Conservation (phyloP, 192 early-diverging fungal species). For the Phycomyces blakesleeanus region DNA sequence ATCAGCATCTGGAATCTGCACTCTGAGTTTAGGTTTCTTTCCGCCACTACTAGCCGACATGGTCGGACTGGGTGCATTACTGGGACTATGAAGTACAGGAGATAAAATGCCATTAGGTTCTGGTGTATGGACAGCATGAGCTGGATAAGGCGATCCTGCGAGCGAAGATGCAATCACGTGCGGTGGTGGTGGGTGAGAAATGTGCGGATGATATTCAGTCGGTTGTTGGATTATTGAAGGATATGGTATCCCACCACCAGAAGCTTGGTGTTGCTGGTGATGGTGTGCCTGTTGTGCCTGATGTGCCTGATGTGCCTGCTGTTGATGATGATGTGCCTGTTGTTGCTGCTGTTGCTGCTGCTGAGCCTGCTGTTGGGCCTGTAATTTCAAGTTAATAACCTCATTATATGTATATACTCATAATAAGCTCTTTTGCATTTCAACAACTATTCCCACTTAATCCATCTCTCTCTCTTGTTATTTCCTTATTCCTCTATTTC, state of each 20-base stretch:
- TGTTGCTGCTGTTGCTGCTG: slow-evolving; percentile 10
- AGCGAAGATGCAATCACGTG: neutral
- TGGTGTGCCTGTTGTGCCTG: slow-evolving; percentile 3
- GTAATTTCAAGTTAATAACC: neutral
- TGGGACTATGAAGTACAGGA: neutral
- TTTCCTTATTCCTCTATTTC: neutral
- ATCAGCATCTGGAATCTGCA: slow-evolving; percentile 42
- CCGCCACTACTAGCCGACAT: slow-evolving; percentile 28
- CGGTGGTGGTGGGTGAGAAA: slow-evolving; percentile 1
- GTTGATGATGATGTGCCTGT: slow-evolving; percentile 27
- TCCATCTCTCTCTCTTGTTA: neutral
- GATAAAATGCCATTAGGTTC: neutral
- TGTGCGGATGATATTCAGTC: neutral
- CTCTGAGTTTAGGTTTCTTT: slow-evolving; percentile 40
- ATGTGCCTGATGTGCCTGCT: slow-evolving; percentile 19
- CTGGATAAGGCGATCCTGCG: neutral
- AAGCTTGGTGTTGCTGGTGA: neutral
- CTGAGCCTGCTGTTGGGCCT: slow-evolving; percentile 19
- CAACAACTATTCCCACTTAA: too few relatives aligned
- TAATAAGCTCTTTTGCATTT: too few relatives aligned
- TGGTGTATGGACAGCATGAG: neutral
- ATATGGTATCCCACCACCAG: neutral
- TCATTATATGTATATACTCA: too few relatives aligned
- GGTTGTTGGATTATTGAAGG: slow-evolving; percentile 12
- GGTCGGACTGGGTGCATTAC: slow-evolving; percentile 21